Conservation (phyloP, 2,329 filamentous ascomycete species). For the Trichoderma oligosporum region DNA sequence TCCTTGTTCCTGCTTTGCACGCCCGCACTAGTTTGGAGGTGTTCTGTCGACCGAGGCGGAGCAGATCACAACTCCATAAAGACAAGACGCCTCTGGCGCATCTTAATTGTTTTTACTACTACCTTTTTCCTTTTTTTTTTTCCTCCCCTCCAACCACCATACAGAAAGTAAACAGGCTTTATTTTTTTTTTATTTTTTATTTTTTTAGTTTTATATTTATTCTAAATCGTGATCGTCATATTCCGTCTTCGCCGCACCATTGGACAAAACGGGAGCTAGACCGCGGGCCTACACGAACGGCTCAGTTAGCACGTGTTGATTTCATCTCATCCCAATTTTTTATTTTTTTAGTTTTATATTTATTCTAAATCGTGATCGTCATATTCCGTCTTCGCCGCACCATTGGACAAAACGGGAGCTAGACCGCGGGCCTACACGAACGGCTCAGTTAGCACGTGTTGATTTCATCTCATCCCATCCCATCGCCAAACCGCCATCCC, state of each 20-base stretch:
- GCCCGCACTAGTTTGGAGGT: constrained; percentile 27
- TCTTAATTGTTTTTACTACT: constrained; percentile 21
- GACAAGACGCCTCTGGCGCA: constrained; percentile 24
- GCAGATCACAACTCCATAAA: constrained; percentile 21
- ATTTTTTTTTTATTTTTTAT: constrained; percentile 1
- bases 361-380: constrained; percentile 13
- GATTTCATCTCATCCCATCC: constrained; percentile 15
- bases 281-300: constrained; percentile 14
- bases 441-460: constrained; percentile 18
- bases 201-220: no score
- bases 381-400: neutral
- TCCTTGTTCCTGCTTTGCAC: constrained; percentile 22
- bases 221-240: constrained; percentile 12
- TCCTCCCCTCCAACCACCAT: no score
- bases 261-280: constrained; percentile 18
- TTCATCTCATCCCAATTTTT: constrained; percentile 13
- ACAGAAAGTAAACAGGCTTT: neutral
- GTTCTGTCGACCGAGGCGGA: constrained; percentile 26
- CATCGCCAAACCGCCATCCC: constrained; percentile 18
- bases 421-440: constrained; percentile 15
- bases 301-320: constrained; percentile 19
- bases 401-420: constrained; percentile 17
- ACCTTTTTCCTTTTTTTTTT: constrained; percentile 22
- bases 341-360: no score
- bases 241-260: neutral